These are phyloP conservation scores for Ascochyta fabae DNA, from an alignment of 2,329 filamentous ascomycete genomes.

Conservation along the genomic window DNA sequence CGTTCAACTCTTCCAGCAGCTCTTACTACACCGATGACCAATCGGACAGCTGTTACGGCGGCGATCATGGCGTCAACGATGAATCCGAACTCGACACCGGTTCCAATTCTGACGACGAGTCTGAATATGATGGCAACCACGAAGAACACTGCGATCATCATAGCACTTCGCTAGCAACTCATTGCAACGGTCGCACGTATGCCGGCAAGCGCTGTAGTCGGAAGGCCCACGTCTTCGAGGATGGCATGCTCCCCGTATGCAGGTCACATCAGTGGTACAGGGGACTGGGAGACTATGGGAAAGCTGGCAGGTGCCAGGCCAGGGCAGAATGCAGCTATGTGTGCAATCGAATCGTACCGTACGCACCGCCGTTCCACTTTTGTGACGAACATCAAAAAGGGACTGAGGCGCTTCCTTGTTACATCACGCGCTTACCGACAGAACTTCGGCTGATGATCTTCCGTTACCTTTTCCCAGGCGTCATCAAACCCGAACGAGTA, in stretches of 20 bases:
- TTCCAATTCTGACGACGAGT: background rate
- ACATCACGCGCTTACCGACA: constrained; percentile 20
- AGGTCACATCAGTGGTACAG: background rate
- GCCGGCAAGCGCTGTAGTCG: constrained; percentile 6
- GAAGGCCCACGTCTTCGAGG: background rate
- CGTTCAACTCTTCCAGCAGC: background rate
- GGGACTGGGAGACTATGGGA: too few species aligned
- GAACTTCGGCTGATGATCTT: constrained; percentile 29
- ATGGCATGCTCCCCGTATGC: constrained; percentile 15
- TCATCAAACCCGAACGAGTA: background rate
- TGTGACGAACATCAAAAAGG: constrained; percentile 20
- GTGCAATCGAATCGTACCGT: constrained; percentile 15
- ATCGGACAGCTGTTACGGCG: constrained; percentile 1
- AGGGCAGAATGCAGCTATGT: constrained; percentile 20
- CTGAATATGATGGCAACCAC: background rate
- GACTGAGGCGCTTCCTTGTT: constrained; percentile 20
- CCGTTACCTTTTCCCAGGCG: constrained; percentile 21
- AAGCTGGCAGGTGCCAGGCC: constrained; percentile 24
- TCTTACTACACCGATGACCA: constrained; percentile 2
- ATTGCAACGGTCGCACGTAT: constrained; percentile 11
- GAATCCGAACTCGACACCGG: background rate
- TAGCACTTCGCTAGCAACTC: background rate
- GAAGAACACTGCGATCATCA: constrained; percentile 11
- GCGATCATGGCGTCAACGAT: background rate
- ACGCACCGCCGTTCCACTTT: constrained; percentile 17